Conservation (phyloP, 2,329 filamentous ascomycete genomes). For the Sodiomyces alkalinus region DNA sequence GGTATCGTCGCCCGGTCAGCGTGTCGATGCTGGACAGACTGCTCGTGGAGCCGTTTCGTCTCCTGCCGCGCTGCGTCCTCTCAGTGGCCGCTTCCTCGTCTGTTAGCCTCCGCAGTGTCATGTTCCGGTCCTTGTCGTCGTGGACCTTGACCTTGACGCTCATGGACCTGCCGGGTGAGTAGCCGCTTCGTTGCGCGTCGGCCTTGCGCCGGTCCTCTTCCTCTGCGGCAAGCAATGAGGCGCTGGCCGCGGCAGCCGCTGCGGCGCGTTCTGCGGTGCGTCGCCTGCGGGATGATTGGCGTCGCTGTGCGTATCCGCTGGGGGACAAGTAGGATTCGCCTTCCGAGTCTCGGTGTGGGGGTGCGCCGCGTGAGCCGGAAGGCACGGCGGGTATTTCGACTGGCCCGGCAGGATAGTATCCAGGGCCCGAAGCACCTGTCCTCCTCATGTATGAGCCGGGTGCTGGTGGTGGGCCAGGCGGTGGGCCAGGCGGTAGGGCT, state of each 20-base stretch:
- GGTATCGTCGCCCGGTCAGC: slow-evolving; percentile 33
- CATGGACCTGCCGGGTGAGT: slow-evolving; percentile 29
- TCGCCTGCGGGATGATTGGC: slow-evolving; percentile 30
- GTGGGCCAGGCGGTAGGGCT: slow-evolving; percentile 15
- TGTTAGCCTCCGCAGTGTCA: slow-evolving; percentile 45
- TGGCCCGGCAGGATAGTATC: slow-evolving; percentile 10
- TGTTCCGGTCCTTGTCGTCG: slow-evolving; percentile 43
- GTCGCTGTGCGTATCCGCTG: slow-evolving; percentile 22
- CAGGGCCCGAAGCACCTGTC: too few species aligned
- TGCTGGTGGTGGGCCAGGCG: too few species aligned
- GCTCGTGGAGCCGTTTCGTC: slow-evolving; percentile 35
- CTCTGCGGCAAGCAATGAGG: slow-evolving; percentile 30
- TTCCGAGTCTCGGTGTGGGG: slow-evolving; percentile 24
- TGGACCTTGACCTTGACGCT: slow-evolving; percentile 46
- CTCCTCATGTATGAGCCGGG: too few species aligned
- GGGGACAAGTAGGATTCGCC: slow-evolving; percentile 27
- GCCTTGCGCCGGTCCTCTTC: slow-evolving; percentile 23
- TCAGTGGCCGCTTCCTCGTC: slow-evolving; percentile 39
- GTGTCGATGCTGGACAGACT: slow-evolving; percentile 43
- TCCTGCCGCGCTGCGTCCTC: slow-evolving; percentile 20
- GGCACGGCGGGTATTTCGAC: slow-evolving; percentile 41
- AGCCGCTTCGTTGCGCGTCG: slow-evolving; percentile 22
- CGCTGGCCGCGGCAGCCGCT: slow-evolving; percentile 30
- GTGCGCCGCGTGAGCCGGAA: slow-evolving; percentile 31
- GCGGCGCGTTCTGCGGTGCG: slow-evolving; percentile 29